Conservation (phyloP, 139 green algal species). For the Coccomyxa sp. region DNA sequence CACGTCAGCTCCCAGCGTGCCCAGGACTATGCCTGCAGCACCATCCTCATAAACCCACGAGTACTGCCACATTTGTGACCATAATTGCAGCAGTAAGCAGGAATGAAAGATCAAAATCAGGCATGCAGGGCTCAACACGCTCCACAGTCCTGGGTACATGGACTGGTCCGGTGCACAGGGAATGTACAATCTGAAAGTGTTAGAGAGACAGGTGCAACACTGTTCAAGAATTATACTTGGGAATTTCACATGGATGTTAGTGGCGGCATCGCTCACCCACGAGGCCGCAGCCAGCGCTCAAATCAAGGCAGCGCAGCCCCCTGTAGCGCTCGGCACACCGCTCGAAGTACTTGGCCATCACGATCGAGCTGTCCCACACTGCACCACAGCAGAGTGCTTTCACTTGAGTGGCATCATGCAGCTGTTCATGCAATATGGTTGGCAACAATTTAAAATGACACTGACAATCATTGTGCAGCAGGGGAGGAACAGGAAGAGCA, state of each 20-base stretch:
- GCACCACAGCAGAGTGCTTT: neutral
- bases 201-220: neutral
- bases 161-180: neutral
- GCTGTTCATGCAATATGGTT: no score
- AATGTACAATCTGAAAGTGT: neutral
- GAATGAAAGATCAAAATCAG: no score
- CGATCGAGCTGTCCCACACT: slow-evolving; percentile 70
- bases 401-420: neutral
- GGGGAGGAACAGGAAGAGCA: neutral
- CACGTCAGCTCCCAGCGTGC: slow-evolving; percentile 36
- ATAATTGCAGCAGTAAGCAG: no score
- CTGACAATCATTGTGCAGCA: no score
- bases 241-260: neutral
- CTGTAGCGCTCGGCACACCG: neutral
- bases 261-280: slow-evolving; percentile 26
- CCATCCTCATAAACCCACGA: neutral
- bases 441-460: neutral
- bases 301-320: slow-evolving; percentile 47
- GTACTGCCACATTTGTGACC: neutral
- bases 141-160: no score
- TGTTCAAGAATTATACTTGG: neutral
- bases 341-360: slow-evolving; percentile 55
- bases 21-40: slow-evolving; percentile 40
- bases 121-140: no score
- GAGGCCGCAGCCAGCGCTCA: slow-evolving; percentile 61